Evolutionary conservation across 2,329 filamentous ascomycete genomes (phyloP).

Genomic region (Penicillium paneum): DNA sequence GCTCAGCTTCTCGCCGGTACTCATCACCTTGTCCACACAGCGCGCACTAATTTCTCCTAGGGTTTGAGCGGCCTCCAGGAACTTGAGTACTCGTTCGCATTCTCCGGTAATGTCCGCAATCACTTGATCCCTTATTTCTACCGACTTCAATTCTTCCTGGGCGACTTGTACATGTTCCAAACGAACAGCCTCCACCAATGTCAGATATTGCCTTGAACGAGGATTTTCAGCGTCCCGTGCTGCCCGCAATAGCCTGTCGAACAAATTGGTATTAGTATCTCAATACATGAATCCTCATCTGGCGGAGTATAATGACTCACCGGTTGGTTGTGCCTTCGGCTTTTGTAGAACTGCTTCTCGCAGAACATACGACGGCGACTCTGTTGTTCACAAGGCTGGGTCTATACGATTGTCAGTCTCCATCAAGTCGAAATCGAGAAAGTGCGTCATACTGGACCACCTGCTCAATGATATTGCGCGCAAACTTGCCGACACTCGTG

Average conservation of each 20-base stretch:
- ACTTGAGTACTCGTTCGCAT: constrained; percentile 76
- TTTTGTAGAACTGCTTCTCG: constrained; percentile 90
- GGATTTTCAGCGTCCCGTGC: constrained; percentile 50
- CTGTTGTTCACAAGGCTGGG: constrained; percentile 64
- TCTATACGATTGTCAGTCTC: constrained; percentile 37
- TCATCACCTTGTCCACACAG: constrained; percentile 83
- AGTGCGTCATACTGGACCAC: constrained; percentile 59
- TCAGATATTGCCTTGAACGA: constrained; percentile 59
- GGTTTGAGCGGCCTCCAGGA: constrained; percentile 61
- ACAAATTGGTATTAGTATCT: not conserved
- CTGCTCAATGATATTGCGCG: constrained; percentile 68
- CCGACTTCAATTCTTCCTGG: constrained; percentile 58
- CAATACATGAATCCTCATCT: constrained; percentile 3
- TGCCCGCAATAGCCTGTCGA: constrained; percentile 44
- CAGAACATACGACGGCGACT: constrained; percentile 92
- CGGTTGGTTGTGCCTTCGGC: constrained; percentile 91
- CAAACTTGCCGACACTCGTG: constrained; percentile 93
- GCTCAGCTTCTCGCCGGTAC: constrained; percentile 92
- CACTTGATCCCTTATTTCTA: constrained; percentile 57
- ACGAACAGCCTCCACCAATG: constrained; percentile 76
- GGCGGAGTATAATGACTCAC: constrained; percentile 53
- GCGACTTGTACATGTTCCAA: constrained; percentile 76
- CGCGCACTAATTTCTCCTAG: constrained; percentile 69
- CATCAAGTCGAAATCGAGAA: not conserved
- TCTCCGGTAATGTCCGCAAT: constrained; percentile 68